Conservation (phyloP, 345 rosid species). For the Gossypium australe region DNA sequence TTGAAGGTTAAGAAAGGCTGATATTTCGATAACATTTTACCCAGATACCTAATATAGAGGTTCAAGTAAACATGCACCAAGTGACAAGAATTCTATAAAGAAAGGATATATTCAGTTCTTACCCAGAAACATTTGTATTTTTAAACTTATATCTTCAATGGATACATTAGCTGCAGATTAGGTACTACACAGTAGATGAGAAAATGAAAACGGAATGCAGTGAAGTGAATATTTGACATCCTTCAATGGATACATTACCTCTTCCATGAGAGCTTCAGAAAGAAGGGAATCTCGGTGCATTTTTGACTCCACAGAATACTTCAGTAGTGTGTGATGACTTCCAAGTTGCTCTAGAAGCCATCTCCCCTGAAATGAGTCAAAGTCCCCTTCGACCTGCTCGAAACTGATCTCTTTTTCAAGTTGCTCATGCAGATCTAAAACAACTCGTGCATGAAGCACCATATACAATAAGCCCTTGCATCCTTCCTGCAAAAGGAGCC, state of each 20-base stretch:
- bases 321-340: conserved; percentile 80
- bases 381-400: conserved; percentile 95
- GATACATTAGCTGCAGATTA: neutral
- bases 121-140: neutral
- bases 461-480: conserved; percentile 89
- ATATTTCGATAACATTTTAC: neutral
- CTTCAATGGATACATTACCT: conserved; percentile 35
- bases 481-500: conserved; percentile 62
- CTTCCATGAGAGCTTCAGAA: conserved; percentile 98
- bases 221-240: neutral
- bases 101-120: neutral
- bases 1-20: neutral
- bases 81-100: neutral
- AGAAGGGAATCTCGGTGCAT: conserved; percentile 82
- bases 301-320: conserved; percentile 86
- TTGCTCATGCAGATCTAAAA: conserved; percentile 74
- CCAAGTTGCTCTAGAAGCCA: conserved; percentile 92
- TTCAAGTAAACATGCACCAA: neutral
- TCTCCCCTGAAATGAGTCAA: conserved; percentile 83
- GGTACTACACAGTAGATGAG: neutral
- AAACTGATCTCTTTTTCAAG: conserved; percentile 81
- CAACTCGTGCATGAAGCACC: conserved; percentile 96
- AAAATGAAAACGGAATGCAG: neutral
- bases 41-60: neutral
- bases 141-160: neutral